Evolutionary conservation across 202 grass and related monocot genomes (phyloP).

Genomic region (Zoysia matrella): DNA sequence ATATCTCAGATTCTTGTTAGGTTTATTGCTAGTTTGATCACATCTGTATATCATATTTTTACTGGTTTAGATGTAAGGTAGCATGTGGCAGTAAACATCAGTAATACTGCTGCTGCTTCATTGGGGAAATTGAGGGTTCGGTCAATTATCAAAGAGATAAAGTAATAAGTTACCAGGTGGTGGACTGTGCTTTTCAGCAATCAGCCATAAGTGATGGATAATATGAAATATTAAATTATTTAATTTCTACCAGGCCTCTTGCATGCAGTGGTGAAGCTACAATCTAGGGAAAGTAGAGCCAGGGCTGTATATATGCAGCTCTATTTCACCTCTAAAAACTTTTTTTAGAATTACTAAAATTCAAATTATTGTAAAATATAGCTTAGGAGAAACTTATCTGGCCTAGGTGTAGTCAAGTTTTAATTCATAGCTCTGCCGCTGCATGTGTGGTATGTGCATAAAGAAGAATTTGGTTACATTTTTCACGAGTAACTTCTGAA

Average conservation of each 20-base stretch:
- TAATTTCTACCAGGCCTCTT: no score
- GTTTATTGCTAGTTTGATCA: not conserved
- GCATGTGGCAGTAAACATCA: not conserved
- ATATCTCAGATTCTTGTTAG: constrained; percentile 6
- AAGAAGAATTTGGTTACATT: no score
- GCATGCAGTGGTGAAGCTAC: no score
- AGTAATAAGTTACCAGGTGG: not conserved
- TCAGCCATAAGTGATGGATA: not conserved
- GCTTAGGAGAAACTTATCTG: no score
- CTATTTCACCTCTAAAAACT: no score
- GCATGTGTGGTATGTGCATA: not conserved
- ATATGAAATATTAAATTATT: no score
- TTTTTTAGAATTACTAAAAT: no score
- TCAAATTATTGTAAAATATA: no score
- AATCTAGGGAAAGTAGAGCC: no score
- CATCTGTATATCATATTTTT: constrained; percentile 5
- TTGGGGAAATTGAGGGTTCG: not conserved
- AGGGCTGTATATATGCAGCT: no score
- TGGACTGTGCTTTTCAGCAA: not conserved
- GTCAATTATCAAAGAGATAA: not conserved
- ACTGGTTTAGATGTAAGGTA: constrained; percentile 22
- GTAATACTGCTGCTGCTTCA: not conserved
- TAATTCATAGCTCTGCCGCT: no score
- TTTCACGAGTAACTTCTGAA: not conserved
- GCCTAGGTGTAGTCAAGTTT: no score